phyloP scores from a whole-genome alignment of 1,284 basidiomycete species.

The Puccinia novopanici region DNA sequence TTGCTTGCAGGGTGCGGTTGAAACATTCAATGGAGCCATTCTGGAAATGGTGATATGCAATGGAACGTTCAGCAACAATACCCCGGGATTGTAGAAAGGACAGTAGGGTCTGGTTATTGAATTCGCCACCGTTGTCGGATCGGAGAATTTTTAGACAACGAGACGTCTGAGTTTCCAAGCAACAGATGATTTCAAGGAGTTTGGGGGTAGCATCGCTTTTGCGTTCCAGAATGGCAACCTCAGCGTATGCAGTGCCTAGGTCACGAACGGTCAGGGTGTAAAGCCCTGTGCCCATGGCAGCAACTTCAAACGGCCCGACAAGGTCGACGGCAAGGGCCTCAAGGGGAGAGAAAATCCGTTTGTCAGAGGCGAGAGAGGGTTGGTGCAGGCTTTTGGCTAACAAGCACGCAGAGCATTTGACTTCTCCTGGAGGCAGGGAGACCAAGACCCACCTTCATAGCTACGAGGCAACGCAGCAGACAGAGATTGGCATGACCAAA shows the following conservation, averaged over 20 bases:
- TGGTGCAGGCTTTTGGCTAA: not conserved
- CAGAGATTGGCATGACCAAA: not conserved
- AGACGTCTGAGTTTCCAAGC: not conserved
- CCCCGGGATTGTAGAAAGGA: too few species aligned
- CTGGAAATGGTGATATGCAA: too few species aligned
- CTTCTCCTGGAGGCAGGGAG: not conserved
- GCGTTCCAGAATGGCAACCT: not conserved
- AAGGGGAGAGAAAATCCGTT: too few species aligned
- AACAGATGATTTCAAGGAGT: not conserved
- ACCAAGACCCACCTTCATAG: not conserved
- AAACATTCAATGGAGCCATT: too few species aligned
- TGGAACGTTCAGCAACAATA: too few species aligned
- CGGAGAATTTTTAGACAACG: not conserved
- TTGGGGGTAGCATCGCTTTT: not conserved
- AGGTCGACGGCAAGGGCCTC: not conserved
- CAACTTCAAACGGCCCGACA: not conserved
- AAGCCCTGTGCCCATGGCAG: not conserved
- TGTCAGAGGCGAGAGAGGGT: not conserved
- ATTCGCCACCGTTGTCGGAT: not conserved
- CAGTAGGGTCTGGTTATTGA: not conserved
- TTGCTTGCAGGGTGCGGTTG: too few species aligned
- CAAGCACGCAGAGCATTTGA: not conserved
- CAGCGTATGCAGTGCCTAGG: not conserved
- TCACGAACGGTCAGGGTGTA: not conserved
- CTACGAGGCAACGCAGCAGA: too few species aligned